phyloP scores from a whole-genome alignment of 148 eudicot genomes.

The Camellia sinensis region DNA sequence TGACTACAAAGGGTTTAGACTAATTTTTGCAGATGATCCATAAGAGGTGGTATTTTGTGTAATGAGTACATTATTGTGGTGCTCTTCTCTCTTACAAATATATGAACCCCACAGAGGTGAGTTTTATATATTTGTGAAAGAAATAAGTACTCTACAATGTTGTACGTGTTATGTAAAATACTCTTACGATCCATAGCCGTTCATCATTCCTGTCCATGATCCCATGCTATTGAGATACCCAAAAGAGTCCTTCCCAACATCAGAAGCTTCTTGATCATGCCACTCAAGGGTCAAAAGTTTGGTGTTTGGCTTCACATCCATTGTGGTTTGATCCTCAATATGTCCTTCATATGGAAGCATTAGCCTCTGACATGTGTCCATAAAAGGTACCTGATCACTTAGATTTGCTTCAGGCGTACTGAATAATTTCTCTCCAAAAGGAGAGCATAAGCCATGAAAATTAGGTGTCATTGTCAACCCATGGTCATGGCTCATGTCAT shows the following conservation, averaged over 20 bases:
- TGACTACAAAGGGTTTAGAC: neutral
- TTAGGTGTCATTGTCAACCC: conserved; percentile 9
- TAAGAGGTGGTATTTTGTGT: too few relatives aligned
- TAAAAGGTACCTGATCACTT: conserved; percentile 8
- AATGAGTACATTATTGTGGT: too few relatives aligned
- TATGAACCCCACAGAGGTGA: too few relatives aligned
- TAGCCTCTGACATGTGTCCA: conserved; percentile 35
- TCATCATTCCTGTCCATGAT: conserved; percentile 56
- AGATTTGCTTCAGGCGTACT: too few relatives aligned
- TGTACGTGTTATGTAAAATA: too few relatives aligned
- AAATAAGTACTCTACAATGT: too few relatives aligned
- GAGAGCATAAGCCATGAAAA: conserved; percentile 27
- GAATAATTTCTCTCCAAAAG: conserved; percentile 19
- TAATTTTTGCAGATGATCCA: too few relatives aligned
- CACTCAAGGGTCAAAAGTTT: conserved; percentile 74
- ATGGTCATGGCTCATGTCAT: conserved; percentile 24
- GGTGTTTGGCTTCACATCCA: conserved; percentile 79
- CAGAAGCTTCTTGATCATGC: conserved; percentile 59
- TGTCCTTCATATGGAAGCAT: conserved; percentile 37
- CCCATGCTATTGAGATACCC: conserved; percentile 51
- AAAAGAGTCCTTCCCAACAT: conserved; percentile 35
- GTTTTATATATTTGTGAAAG: too few relatives aligned
- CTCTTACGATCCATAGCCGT: conserved; percentile 46
- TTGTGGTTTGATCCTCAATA: conserved; percentile 11
- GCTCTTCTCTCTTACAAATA: too few relatives aligned